A percentile compares a stretch with the other conserved stretches of the same genome.
Evolutionary conservation across 495 filamentous ascomycete genomes (phyloP).

Genomic region (Aspergillus ellipticus): DNA sequence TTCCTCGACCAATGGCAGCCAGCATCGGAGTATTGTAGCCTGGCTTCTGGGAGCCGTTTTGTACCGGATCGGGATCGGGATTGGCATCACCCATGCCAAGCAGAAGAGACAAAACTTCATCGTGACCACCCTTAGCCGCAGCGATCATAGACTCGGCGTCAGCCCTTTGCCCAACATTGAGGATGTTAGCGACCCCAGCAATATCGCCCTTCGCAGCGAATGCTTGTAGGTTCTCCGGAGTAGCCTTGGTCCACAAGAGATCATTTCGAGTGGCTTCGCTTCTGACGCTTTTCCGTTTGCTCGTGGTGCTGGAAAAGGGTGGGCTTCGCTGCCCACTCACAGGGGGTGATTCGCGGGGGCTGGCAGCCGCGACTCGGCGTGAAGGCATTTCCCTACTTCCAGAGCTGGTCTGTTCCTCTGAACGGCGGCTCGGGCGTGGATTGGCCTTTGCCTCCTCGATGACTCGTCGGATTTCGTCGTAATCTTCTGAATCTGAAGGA

Average conservation of each 20-base stretch:
- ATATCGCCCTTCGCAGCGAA: slow-evolving; percentile 82
- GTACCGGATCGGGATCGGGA: slow-evolving; percentile 68
- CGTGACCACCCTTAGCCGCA: slow-evolving; percentile 89
- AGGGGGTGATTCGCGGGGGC: slow-evolving; percentile 61
- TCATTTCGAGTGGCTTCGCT: slow-evolving; percentile 60
- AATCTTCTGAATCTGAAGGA: slow-evolving; percentile 63
- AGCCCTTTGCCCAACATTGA: slow-evolving; percentile 71
- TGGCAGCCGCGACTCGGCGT: slow-evolving; percentile 60
- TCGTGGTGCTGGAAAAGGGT: slow-evolving; percentile 34
- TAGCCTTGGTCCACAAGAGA: slow-evolving; percentile 58
- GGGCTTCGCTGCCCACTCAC: slow-evolving; percentile 44
- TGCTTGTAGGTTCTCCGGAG: slow-evolving; percentile 67
- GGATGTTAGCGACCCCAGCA: slow-evolving; percentile 70
- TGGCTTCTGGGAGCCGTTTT: slow-evolving; percentile 39
- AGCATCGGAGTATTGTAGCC: slow-evolving; percentile 84
- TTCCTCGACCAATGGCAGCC: slow-evolving; percentile 87
- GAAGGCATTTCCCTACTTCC: slow-evolving; percentile 61
- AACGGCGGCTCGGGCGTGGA: slow-evolving; percentile 51
- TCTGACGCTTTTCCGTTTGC: slow-evolving; percentile 52
- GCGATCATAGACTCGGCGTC: slow-evolving; percentile 84
- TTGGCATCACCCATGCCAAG: slow-evolving; percentile 76
- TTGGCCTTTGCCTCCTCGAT: slow-evolving; percentile 46
- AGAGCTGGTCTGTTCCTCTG: slow-evolving; percentile 54
- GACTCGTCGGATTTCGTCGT: slow-evolving; percentile 50
- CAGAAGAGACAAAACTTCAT: slow-evolving; percentile 77